Evolutionary conservation across 768 basidiomycete genomes (phyloP).

Genomic region (Amylocystis lapponica): DNA sequence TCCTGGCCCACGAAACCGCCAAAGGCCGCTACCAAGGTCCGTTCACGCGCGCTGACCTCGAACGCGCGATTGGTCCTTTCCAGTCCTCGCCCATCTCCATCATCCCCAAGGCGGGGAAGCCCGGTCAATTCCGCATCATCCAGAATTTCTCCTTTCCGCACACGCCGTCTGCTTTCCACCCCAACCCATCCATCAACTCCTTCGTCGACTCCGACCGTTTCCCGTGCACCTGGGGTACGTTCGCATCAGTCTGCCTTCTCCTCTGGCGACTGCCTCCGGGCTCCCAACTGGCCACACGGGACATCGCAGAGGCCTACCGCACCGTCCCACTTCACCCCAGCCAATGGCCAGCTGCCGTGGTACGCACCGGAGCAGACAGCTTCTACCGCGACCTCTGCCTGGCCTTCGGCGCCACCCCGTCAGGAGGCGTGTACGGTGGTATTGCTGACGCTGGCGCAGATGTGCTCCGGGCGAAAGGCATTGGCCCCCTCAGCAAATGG

Average conservation of each 20-base stretch:
- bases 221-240: slow-evolving; percentile 41
- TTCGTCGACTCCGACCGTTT: slow-evolving; percentile 25
- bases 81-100: slow-evolving; percentile 24
- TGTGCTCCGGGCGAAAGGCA: slow-evolving; percentile 9
- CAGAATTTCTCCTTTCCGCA: slow-evolving; percentile 26
- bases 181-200: slow-evolving; percentile 21
- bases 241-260: slow-evolving; percentile 23
- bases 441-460: slow-evolving; percentile 10
- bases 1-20: neutral
- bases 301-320: slow-evolving; percentile 35
- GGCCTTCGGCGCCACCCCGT: neutral
- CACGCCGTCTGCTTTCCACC: neutral
- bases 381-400: slow-evolving; percentile 4
- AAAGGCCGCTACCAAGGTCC: slow-evolving; percentile 6
- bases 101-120: slow-evolving; percentile 21
- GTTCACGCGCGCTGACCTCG: slow-evolving; percentile 4
- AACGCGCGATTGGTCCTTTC: slow-evolving; percentile 17
- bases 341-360: slow-evolving; percentile 32
- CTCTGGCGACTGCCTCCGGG: slow-evolving; percentile 30
- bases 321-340: slow-evolving; percentile 23
- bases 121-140: slow-evolving; percentile 16
- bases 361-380: slow-evolving; percentile 9
- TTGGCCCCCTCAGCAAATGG: slow-evolving; percentile 9
- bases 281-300: slow-evolving; percentile 27
- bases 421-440: neutral